Evolutionary conservation across 2,329 filamentous ascomycete genomes (phyloP), one percentile per base, ranked within the genome.

Genomic region (Eutypella sp.): DNA sequence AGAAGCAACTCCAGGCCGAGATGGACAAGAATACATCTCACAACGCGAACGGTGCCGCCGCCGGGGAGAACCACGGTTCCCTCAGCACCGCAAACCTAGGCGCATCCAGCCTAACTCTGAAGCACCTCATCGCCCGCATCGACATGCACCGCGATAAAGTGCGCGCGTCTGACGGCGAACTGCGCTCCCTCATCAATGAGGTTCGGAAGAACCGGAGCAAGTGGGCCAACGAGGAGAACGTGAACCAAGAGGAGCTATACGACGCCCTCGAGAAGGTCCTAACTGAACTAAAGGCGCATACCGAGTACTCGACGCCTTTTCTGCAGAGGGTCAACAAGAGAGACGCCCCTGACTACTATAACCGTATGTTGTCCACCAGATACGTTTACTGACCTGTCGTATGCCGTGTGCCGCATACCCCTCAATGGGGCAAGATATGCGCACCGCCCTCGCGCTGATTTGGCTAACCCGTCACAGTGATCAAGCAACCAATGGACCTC

Each of bases 131-230:
- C 62, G 89, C 91, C 36, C 82, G 91, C 46, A 96, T 99, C 61
- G 93, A 99, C 66, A 81, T 88, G 68, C 93, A 96, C 70, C 85
- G 93, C 60, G 85, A 89, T 54, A 82, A 89, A 70, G 92, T 99
- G 43, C 82, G 84, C 63, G 92, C 93, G 16, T 95, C 91, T 1
- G 93, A 99, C 70, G 87, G 90, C 20, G 92, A 99, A 62, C 74
- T 99, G 48, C 83, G 93, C 48, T 89, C 86, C 41, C 72, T 99
- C 47, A 96, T 99, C 79, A 96, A 93, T 58, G 93, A 99, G 67
- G 93, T 99, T 16, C 82, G 93, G 53, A 99, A 97, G 67, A 97
- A 97, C 58, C 79, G 93, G 59, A 97, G 92, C 68, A 99, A 99
- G 70, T 99, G 93, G 93, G 92, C 93, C 3, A 97, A 87, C 64